Evolutionary conservation across 2,329 filamentous ascomycete species (phyloP).

Genomic region (Aspergillus eucalypticola): DNA sequence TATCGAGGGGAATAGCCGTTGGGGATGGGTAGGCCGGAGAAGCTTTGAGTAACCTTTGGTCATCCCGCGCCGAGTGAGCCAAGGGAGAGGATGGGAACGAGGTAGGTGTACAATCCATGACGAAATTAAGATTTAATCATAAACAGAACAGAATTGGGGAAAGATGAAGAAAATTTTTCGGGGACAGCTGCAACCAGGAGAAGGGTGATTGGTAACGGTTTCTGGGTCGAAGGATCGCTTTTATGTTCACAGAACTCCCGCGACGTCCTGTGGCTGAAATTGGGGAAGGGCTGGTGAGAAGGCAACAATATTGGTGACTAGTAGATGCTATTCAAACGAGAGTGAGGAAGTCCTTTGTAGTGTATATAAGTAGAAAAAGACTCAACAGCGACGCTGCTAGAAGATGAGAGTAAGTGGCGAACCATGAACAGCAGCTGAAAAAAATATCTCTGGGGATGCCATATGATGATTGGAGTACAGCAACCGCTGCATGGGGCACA

Average conservation of each 20-base stretch:
- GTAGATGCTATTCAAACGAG: background rate
- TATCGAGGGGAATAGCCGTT: slow-evolving; percentile 16
- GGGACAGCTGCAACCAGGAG: background rate
- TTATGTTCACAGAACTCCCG: background rate
- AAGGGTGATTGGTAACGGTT: background rate
- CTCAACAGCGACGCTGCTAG: slow-evolving; percentile 27
- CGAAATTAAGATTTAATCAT: background rate
- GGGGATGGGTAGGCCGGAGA: slow-evolving; percentile 28
- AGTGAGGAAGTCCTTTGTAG: slow-evolving; percentile 11
- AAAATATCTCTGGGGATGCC: slow-evolving; percentile 21
- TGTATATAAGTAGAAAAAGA: slow-evolving; percentile 30
- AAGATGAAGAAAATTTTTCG: background rate
- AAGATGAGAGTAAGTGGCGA: slow-evolving; percentile 22
- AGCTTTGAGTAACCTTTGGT: slow-evolving; percentile 19
- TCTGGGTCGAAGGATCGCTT: background rate
- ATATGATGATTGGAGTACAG: slow-evolving; percentile 31
- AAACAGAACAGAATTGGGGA: background rate
- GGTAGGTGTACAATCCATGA: slow-evolving; percentile 28
- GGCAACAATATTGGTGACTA: background rate
- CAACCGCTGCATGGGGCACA: slow-evolving; percentile 28
- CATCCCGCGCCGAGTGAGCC: slow-evolving; percentile 13
- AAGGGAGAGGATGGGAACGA: slow-evolving; percentile 23
- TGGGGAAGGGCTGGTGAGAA: background rate
- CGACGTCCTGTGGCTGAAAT: background rate
- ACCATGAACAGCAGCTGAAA: slow-evolving; percentile 34